phyloP scores from a whole-genome alignment of 2,329 filamentous ascomycete species.

The Drechslera avenae region DNA sequence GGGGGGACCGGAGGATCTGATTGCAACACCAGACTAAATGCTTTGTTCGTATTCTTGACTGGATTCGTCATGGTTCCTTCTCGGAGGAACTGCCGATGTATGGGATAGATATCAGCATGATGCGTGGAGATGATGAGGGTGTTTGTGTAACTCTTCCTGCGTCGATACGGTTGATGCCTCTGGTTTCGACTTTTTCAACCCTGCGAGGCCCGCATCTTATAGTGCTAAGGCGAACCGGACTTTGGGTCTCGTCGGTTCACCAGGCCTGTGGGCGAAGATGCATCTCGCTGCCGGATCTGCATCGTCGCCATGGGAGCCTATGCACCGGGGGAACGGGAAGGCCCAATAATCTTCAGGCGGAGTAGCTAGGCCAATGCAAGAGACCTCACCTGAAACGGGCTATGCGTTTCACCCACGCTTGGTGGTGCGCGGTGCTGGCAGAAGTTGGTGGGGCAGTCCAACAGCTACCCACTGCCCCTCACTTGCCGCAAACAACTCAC shows the following conservation, averaged over 20 bases:
- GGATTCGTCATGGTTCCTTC: too few relatives aligned
- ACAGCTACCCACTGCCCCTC: slow-evolving; percentile 24
- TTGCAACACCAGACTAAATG: too few relatives aligned
- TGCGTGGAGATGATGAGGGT: not conserved
- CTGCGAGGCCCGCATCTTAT: not conserved
- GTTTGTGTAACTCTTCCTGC: not conserved
- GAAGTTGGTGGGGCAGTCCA: slow-evolving; percentile 21
- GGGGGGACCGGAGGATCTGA: too few relatives aligned
- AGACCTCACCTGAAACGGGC: slow-evolving; percentile 25
- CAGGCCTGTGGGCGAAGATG: slow-evolving; percentile 13
- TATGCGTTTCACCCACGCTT: slow-evolving; percentile 16
- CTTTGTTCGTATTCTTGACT: too few relatives aligned
- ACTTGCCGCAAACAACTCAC: slow-evolving; percentile 21
- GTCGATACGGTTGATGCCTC: not conserved
- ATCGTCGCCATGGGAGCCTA: not conserved
- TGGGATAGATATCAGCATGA: not conserved
- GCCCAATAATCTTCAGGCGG: slow-evolving; percentile 4
- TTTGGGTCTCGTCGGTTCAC: slow-evolving; percentile 1
- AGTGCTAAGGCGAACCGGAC: not conserved
- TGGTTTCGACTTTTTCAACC: not conserved
- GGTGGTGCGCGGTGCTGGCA: slow-evolving; percentile 22
- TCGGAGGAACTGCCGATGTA: too few relatives aligned
- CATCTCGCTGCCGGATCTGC: slow-evolving; percentile 2
- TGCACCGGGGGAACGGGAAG: slow-evolving; percentile 3
- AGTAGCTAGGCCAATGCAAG: slow-evolving; percentile 14